Evolutionary conservation across 345 rosid genomes (phyloP).

Genomic region (Eucalyptus brandiana): DNA sequence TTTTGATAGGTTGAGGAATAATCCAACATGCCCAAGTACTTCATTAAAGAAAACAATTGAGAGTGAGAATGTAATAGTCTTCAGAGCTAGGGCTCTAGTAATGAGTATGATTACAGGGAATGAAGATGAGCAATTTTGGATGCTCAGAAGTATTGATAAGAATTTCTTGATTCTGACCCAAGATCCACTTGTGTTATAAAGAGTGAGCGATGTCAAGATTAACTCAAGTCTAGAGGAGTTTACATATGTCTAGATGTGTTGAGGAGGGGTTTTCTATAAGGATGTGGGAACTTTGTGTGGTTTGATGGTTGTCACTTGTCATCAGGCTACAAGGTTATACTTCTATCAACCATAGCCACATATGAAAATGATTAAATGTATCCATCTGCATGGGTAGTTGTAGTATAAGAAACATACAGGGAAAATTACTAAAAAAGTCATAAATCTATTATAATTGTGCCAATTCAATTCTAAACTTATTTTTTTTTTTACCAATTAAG

Average conservation of each 20-base stretch:
- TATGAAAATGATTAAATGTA: neutral
- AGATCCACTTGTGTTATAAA: neutral
- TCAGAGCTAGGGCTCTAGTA: rapidly evolving
- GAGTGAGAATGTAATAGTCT: neutral
- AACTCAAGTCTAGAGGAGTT: neutral
- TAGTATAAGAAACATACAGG: neutral
- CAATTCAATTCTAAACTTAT: too few relatives aligned
- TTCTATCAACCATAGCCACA: neutral
- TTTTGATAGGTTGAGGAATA: neutral
- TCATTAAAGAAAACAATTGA: neutral
- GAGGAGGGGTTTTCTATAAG: neutral
- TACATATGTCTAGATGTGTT: neutral
- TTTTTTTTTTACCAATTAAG: too few relatives aligned
- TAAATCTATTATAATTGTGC: too few relatives aligned
- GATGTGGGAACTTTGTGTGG: neutral
- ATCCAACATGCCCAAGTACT: neutral
- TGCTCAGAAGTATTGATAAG: neutral
- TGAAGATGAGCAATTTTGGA: neutral
- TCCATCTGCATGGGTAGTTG: neutral
- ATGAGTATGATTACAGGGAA: neutral
- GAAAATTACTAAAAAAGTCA: too few relatives aligned
- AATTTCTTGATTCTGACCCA: neutral
- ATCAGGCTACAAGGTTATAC: neutral
- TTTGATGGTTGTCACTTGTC: neutral
- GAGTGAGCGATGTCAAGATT: neutral